A percentile compares a stretch with the other conserved stretches of the same genome.
phyloP scores from a whole-genome alignment of 805 yeast species.

The Saccharomycopsis amapae region DNA sequence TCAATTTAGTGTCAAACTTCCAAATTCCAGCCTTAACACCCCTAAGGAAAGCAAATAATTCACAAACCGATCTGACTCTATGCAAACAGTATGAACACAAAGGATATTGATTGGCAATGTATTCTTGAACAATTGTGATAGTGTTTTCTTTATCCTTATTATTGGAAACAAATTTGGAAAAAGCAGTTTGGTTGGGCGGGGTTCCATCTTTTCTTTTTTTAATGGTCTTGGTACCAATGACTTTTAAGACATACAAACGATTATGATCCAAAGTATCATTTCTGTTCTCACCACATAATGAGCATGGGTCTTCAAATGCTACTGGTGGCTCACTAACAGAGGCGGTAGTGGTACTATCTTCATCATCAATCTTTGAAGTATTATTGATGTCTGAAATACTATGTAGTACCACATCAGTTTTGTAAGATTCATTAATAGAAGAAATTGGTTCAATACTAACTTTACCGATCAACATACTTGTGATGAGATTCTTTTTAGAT shows the following conservation, averaged over 20 bases:
- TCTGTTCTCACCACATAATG: constrained; percentile 77
- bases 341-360: background rate
- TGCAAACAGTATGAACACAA: constrained; percentile 77
- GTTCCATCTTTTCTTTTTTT: constrained; percentile 23
- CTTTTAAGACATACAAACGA: constrained; percentile 62
- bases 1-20: constrained; percentile 42
- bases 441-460: constrained; percentile 82
- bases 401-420: constrained; percentile 14
- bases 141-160: constrained; percentile 7
- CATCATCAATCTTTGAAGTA: too few relatives aligned
- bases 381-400: background rate
- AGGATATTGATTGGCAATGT: constrained; percentile 46
- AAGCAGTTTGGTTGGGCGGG: background rate
- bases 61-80: constrained; percentile 76
- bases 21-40: constrained; percentile 53
- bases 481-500: constrained; percentile 52
- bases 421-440: constrained; percentile 61
- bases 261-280: constrained; percentile 68
- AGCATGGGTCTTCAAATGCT: constrained; percentile 69
- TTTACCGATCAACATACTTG: constrained; percentile 67
- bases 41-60: constrained; percentile 70
- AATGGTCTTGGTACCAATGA: constrained; percentile 31
- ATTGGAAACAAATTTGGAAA: constrained; percentile 13
- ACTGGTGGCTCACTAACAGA: constrained; percentile 40
- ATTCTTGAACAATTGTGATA: constrained; percentile 21